A percentile compares a stretch with the other conserved stretches of the same genome.
Conservation (phyloP, 2,329 filamentous ascomycete species). For the Amylocarpus encephaloides region DNA sequence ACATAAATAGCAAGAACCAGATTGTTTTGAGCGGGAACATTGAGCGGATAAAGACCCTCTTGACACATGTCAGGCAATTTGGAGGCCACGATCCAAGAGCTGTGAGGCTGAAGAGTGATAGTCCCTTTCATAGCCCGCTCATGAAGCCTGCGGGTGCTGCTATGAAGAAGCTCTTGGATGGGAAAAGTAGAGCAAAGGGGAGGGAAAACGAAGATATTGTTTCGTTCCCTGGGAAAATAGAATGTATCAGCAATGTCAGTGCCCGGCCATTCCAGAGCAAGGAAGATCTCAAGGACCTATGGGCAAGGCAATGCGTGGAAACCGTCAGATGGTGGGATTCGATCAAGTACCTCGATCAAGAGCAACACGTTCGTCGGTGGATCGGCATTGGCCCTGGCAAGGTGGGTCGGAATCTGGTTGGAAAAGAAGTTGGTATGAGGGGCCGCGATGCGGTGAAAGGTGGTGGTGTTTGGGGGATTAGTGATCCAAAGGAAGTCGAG, state of each 20-base stretch:
- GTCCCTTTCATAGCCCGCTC: conserved; percentile 84
- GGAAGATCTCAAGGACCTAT: conserved; percentile 68
- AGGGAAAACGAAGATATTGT: conserved; percentile 57
- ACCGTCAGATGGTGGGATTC: conserved; percentile 94
- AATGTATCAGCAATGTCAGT: conserved; percentile 81
- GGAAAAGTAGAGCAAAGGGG: conserved; percentile 48
- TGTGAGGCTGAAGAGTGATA: conserved; percentile 79
- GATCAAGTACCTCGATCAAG: conserved; percentile 80
- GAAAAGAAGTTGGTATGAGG: conserved; percentile 88
- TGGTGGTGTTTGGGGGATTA: conserved; percentile 89
- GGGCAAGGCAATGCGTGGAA: conserved; percentile 79
- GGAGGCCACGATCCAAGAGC: conserved; percentile 85
- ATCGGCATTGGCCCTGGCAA: conserved; percentile 91
- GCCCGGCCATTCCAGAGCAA: conserved; percentile 69
- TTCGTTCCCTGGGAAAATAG: conserved; percentile 66
- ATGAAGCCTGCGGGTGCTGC: conserved; percentile 78
- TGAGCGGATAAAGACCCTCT: conserved; percentile 69
- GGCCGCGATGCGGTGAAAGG: conserved; percentile 73
- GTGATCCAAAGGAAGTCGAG: conserved; percentile 69
- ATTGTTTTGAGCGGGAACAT: conserved; percentile 89
- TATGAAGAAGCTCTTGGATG: conserved; percentile 63
- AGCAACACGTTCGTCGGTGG: conserved; percentile 76
- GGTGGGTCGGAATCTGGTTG: conserved; percentile 86
- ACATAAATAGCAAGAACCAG: conserved; percentile 94
- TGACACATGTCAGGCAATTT: conserved; percentile 83